These are phyloP conservation scores for Pinus tabuliformis DNA, from an alignment of 75 land plant genomes.

Conservation along the genomic window DNA sequence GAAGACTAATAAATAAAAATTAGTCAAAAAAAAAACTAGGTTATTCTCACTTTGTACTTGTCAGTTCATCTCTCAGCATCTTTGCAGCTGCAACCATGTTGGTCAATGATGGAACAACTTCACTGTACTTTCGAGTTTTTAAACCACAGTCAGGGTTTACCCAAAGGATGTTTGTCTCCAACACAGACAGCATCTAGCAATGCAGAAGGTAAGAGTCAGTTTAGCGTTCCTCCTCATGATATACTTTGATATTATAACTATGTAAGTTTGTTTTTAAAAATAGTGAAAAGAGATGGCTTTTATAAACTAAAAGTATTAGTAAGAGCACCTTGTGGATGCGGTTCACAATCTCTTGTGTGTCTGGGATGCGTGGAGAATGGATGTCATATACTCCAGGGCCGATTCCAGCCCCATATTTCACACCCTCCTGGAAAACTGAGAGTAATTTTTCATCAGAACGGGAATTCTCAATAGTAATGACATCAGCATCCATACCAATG, in stretches of 20 bases:
- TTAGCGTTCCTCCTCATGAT: no score
- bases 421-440: conserved; percentile 59
- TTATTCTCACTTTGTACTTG: no score
- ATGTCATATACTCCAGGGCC: conserved; percentile 65
- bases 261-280: no score
- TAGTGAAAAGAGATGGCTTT: no score
- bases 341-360: conserved; percentile 51
- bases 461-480: conserved; percentile 61
- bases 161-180: conserved; percentile 29
- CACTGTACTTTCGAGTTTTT: conserved; percentile 17
- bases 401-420: conserved; percentile 49
- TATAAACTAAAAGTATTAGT: no score
- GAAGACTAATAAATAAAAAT: no score
- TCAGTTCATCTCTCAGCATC: no score
- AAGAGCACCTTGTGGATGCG: conserved; percentile 34
- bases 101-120: conserved; percentile 25
- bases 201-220: background rate
- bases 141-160: conserved; percentile 19
- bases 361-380: conserved; percentile 52
- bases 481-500: conserved; percentile 62
- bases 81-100: no score
- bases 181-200: conserved; percentile 27
- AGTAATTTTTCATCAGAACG: conserved; percentile 59
- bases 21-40: no score
- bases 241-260: no score